Evolutionary conservation across 306 rosid genomes (phyloP).

Genomic region (Quercus bicolor): DNA sequence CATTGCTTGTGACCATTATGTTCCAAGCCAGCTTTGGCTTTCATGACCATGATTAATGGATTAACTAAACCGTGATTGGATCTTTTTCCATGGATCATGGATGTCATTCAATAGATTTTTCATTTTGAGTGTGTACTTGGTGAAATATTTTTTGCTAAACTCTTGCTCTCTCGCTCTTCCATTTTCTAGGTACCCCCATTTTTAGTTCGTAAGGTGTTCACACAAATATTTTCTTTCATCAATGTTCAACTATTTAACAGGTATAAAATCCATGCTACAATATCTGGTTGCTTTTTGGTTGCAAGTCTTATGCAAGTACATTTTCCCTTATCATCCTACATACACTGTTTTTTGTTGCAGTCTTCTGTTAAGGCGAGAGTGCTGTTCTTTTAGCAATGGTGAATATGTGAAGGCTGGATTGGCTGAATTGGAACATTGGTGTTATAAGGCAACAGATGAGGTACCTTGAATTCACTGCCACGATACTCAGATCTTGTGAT

Average conservation of each 20-base stretch:
- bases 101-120: conserved; percentile 7
- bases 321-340: background rate
- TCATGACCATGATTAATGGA: background rate
- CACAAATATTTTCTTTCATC: conserved; percentile 79
- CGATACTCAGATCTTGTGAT: background rate
- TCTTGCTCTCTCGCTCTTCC: conserved; percentile 3
- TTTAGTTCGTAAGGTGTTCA: conserved; percentile 89
- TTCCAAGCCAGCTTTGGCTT: background rate
- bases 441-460: conserved; percentile 84
- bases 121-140: conserved; percentile 3
- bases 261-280: conserved; percentile 34
- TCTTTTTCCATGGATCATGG: background rate
- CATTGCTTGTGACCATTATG: background rate
- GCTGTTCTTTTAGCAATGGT: conserved; percentile 99
- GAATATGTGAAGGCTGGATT: conserved; percentile 94
- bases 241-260: conserved; percentile 97
- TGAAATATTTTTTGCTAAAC: conserved; percentile 5
- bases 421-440: conserved; percentile 98
- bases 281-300: conserved; percentile 3
- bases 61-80: background rate
- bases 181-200: conserved; percentile 52
- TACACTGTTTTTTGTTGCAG: conserved; percentile 36
- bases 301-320: conserved; percentile 3
- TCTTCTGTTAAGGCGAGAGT: conserved; percentile 97
- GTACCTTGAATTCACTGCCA: conserved; percentile 31